Percentiles rank a stretch among this genome's conserved stretches.
Evolutionary conservation across 208 protist genomes (phyloP).

Genomic region (Herpetomonas samuelpessoai): DNA sequence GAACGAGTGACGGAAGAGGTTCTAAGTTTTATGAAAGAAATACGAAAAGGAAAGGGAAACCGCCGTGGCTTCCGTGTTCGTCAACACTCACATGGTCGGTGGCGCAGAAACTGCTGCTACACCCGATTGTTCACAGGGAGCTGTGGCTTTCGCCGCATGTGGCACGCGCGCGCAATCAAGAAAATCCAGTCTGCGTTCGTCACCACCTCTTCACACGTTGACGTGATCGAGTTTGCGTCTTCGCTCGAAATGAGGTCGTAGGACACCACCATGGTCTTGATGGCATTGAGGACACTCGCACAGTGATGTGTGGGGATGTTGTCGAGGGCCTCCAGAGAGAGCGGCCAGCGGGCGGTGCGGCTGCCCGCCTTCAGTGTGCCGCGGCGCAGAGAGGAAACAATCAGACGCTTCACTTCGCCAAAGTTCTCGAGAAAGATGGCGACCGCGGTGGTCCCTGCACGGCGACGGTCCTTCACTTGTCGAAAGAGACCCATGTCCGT

Average conservation of each 20-base stretch:
- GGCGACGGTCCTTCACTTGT: conserved; percentile 66
- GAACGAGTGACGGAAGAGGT: no score
- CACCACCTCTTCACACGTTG: conserved; percentile 72
- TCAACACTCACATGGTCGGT: no score
- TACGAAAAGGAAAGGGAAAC: no score
- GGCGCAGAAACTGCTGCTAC: no score
- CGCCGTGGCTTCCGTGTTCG: no score
- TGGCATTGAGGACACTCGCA: conserved; percentile 54
- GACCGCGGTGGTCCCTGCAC: conserved; percentile 44
- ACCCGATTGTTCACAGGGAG: conserved; percentile 70
- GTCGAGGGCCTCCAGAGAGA: conserved; percentile 64
- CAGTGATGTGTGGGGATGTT: conserved; percentile 76
- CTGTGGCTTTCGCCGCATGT: conserved; percentile 61
- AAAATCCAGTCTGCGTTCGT: conserved; percentile 85
- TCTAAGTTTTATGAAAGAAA: no score
- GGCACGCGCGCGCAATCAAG: conserved; percentile 65
- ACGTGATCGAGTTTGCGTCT: conserved; percentile 36
- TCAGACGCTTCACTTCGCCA: conserved; percentile 71
- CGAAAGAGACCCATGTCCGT: conserved; percentile 82
- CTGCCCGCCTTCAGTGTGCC: conserved; percentile 16
- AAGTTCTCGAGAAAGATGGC: conserved; percentile 83
- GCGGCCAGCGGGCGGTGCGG: conserved; percentile 52
- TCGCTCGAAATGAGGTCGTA: conserved; percentile 72
- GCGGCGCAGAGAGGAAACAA: conserved; percentile 49
- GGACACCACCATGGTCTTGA: conserved; percentile 81